Evolutionary conservation across 192 early-diverging fungal species (phyloP).

Genomic region (Coemansia sp.): DNA sequence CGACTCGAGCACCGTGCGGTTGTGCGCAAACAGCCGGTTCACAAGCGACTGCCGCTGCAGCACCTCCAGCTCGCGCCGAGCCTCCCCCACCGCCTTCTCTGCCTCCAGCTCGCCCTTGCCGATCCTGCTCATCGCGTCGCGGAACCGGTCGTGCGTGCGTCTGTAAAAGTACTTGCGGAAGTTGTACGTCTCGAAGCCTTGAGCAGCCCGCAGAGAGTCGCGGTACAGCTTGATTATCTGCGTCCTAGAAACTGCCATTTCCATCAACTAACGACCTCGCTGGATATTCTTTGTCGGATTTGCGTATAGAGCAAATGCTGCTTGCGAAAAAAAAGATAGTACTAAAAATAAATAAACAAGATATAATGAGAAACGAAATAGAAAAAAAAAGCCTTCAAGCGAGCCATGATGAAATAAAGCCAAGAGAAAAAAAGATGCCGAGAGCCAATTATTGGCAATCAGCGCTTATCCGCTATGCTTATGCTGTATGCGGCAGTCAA

Average conservation of each 20-base stretch:
- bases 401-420: no score
- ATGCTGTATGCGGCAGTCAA: no score
- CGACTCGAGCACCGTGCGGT: conserved; percentile 69
- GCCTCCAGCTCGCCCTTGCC: conserved; percentile 1
- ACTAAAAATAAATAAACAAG: background rate
- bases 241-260: conserved; percentile 41
- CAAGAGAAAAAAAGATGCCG: no score
- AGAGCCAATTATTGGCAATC: no score
- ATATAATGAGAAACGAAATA: conserved; percentile 15
- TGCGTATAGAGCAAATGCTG: background rate
- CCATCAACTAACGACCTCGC: no score
- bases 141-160: conserved; percentile 77
- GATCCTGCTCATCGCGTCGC: conserved; percentile 50
- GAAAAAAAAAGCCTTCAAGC: conserved; percentile 13
- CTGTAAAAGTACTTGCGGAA: conserved; percentile 84
- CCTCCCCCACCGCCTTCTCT: conserved; percentile 56
- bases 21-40: conserved; percentile 68
- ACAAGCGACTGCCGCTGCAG: conserved; percentile 74
- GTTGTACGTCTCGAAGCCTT: conserved; percentile 80
- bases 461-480: no score
- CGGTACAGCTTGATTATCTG: conserved; percentile 77
- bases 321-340: conserved; percentile 2
- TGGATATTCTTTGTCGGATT: no score
- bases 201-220: conserved; percentile 67
- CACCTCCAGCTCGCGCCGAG: conserved; percentile 65